A percentile compares a stretch with the other conserved stretches of the same genome.
Conservation (phyloP, 2,329 filamentous ascomycete genomes). For the Cladosporium oxysporum region DNA sequence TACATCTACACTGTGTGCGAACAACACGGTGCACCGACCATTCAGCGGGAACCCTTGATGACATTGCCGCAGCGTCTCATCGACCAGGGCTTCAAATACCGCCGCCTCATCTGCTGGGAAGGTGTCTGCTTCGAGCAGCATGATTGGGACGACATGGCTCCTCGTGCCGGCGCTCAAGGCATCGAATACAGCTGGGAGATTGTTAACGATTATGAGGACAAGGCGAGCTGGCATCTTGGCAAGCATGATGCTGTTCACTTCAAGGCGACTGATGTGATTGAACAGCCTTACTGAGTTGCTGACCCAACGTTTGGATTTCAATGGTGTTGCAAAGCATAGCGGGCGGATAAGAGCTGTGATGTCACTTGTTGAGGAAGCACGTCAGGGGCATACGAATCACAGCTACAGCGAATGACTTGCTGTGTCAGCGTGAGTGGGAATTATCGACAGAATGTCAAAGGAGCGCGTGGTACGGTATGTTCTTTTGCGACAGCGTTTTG, state of each 20-base stretch:
- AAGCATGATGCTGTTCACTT: conserved; percentile 23
- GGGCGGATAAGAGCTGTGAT: background rate
- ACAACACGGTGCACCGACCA: background rate
- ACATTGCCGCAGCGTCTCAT: conserved; percentile 24
- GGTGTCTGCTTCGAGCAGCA: conserved; percentile 21
- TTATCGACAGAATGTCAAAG: background rate
- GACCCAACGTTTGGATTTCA: background rate
- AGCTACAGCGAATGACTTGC: background rate
- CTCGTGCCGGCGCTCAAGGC: conserved; percentile 19
- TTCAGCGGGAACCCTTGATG: conserved; percentile 21
- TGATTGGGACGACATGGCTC: conserved; percentile 25
- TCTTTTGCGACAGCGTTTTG: background rate
- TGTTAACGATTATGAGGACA: conserved; percentile 3
- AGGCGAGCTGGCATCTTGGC: conserved; percentile 27
- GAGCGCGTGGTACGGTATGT: background rate
- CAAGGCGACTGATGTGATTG: conserved; percentile 21
- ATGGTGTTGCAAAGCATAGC: background rate
- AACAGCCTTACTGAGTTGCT: conserved; percentile 3
- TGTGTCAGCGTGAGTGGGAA: background rate
- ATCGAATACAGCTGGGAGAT: conserved; percentile 27
- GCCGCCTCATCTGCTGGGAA: conserved; percentile 26
- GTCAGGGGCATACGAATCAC: background rate
- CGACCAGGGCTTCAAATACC: conserved; percentile 25
- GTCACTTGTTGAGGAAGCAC: background rate
- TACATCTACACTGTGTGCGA: background rate